Conservation (phyloP, 2,329 filamentous ascomycete species). For the Trichoderma sp. region DNA sequence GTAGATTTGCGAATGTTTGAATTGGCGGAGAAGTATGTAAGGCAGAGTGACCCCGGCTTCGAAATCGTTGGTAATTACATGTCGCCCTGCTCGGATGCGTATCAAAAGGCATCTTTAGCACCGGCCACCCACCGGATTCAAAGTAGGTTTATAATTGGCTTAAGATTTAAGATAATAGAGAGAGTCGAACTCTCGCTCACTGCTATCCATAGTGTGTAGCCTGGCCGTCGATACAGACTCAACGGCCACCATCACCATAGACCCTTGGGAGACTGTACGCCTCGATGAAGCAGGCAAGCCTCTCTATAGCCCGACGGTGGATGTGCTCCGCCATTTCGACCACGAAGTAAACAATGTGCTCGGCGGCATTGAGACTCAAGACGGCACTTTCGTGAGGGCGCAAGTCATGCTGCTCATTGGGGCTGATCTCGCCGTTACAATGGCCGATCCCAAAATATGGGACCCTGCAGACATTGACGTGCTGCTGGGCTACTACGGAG, state of each 20-base stretch:
- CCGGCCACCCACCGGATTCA: slow-evolving; percentile 45
- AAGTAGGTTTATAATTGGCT: slow-evolving; percentile 42
- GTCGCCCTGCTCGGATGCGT: slow-evolving; percentile 43
- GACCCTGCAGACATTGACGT: slow-evolving; percentile 78
- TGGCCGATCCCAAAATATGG: slow-evolving; percentile 76
- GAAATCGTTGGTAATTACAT: slow-evolving; percentile 81
- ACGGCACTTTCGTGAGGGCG: slow-evolving; percentile 62
- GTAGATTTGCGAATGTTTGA: slow-evolving; percentile 77
- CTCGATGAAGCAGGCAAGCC: slow-evolving; percentile 57
- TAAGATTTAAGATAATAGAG: neutral
- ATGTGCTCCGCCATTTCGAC: slow-evolving; percentile 84
- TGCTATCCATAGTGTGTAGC: slow-evolving; percentile 62
- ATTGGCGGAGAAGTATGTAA: slow-evolving; percentile 77
- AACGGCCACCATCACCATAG: slow-evolving; percentile 77
- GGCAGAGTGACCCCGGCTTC: slow-evolving; percentile 61
- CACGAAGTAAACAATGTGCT: slow-evolving; percentile 79
- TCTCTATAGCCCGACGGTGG: slow-evolving; percentile 81
- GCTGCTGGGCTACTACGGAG: slow-evolving; percentile 77
- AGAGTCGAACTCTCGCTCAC: neutral
- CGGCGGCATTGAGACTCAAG: slow-evolving; percentile 71
- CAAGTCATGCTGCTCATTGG: slow-evolving; percentile 79
- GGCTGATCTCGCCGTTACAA: slow-evolving; percentile 70
- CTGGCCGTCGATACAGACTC: slow-evolving; percentile 69
- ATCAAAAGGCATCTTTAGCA: slow-evolving; percentile 47
- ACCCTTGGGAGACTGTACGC: slow-evolving; percentile 72